Conservation (phyloP, 2,329 filamentous ascomycete genomes). For the Raffaelea albimanens region DNA sequence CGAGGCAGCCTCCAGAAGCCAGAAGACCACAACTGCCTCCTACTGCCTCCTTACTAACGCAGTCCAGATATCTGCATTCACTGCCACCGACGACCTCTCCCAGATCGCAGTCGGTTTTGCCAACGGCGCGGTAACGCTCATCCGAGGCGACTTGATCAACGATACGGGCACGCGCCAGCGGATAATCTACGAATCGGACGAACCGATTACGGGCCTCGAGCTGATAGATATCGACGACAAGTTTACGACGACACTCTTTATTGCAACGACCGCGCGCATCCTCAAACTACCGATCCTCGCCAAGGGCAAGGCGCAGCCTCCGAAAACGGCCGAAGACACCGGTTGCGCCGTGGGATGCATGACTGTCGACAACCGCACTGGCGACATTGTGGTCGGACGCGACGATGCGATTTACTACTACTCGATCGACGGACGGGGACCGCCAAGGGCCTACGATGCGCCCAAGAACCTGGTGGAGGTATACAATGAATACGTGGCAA, state of each 20-base stretch:
- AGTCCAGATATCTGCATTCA: constrained; percentile 70
- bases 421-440: constrained; percentile 71
- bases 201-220: constrained; percentile 87
- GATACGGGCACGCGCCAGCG: constrained; percentile 90
- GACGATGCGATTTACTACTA: constrained; percentile 97
- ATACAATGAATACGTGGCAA: constrained; percentile 76
- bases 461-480: constrained; percentile 74
- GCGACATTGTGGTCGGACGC: constrained; percentile 82
- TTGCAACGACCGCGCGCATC: constrained; percentile 83
- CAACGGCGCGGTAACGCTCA: constrained; percentile 87
- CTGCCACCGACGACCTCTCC: constrained; percentile 76
- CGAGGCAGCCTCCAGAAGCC: not conserved
- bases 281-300: constrained; percentile 80
- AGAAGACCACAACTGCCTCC: not conserved
- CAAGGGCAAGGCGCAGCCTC: constrained; percentile 79
- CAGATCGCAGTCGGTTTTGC: constrained; percentile 94
- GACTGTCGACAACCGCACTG: constrained; percentile 70
- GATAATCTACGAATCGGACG: constrained; percentile 92
- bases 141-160: constrained; percentile 88
- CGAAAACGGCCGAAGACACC: constrained; percentile 77
- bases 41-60: too few relatives aligned
- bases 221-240: constrained; percentile 48
- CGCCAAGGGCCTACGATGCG: constrained; percentile 84
- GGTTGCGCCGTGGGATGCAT: constrained; percentile 94
- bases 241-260: constrained; percentile 74